Conservation (phyloP, 306 rosid species). For the Quercus berberidifolia region DNA sequence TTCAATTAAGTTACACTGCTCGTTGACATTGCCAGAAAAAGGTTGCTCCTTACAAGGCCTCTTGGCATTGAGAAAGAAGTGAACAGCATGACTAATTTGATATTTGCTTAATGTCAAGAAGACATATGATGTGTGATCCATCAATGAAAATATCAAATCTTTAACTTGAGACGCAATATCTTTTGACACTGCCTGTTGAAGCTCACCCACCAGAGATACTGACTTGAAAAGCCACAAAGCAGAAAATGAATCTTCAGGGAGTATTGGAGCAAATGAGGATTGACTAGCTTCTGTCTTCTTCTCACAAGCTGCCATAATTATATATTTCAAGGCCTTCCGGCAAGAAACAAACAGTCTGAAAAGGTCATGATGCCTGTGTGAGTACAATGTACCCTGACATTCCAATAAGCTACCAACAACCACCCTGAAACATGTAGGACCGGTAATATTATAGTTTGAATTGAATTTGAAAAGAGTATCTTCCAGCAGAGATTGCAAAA, state of each 20-base stretch:
- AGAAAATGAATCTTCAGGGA: constrained; percentile 50
- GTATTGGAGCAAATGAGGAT: constrained; percentile 28
- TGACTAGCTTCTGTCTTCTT: constrained; percentile 31
- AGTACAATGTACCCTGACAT: constrained; percentile 26
- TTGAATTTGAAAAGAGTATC: constrained; percentile 10
- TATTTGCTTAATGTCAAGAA: constrained; percentile 58
- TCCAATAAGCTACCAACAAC: constrained; percentile 52
- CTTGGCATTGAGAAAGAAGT: constrained; percentile 32
- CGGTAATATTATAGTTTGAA: not conserved
- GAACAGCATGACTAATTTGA: constrained; percentile 38
- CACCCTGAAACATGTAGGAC: constrained; percentile 58
- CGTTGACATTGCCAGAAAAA: constrained; percentile 25
- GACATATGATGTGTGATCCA: constrained; percentile 72
- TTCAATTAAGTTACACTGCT: constrained; percentile 37
- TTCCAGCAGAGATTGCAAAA: constrained; percentile 10
- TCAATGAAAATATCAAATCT: constrained; percentile 52
- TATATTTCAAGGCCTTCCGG: constrained; percentile 66
- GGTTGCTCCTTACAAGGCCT: constrained; percentile 38
- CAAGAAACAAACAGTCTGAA: constrained; percentile 73
- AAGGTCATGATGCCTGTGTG: constrained; percentile 40
- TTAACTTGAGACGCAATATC: constrained; percentile 32
- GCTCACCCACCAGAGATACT: constrained; percentile 42
- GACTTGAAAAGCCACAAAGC: constrained; percentile 77
- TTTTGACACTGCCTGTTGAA: constrained; percentile 42
- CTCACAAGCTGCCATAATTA: constrained; percentile 45